A percentile compares a stretch with the other conserved stretches of the same genome.
phyloP scores from a whole-genome alignment of 768 basidiomycete genomes.

The Trametes coccinea region DNA sequence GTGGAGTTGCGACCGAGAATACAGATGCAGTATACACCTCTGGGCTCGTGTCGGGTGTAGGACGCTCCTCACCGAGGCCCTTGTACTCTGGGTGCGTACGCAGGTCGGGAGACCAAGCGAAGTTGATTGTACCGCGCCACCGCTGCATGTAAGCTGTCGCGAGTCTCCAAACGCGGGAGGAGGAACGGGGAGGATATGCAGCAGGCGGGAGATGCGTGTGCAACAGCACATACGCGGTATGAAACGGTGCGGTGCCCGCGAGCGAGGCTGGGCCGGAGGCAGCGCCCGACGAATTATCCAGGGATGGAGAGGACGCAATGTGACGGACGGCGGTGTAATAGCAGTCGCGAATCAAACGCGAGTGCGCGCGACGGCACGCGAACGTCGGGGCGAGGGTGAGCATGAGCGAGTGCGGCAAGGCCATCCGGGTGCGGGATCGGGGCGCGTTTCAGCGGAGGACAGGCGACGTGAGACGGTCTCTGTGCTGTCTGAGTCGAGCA shows the following conservation, averaged over 20 bases:
- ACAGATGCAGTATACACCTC: constrained; percentile 46
- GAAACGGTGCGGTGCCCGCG: constrained; percentile 53
- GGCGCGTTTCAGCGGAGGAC: neutral
- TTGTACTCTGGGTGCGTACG: constrained; percentile 21
- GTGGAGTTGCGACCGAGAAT: constrained; percentile 44
- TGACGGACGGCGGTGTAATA: neutral
- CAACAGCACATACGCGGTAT: constrained; percentile 57
- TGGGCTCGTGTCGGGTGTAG: constrained; percentile 14
- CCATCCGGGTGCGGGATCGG: neutral
- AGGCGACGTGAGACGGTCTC: neutral
- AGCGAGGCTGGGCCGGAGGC: constrained; percentile 23
- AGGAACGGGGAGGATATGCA: constrained; percentile 48
- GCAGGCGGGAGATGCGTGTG: constrained; percentile 51
- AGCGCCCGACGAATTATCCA: neutral
- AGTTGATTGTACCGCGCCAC: constrained; percentile 62
- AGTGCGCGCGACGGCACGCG: constrained; percentile 3
- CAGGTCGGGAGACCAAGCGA: constrained; percentile 49
- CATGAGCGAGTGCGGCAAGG: constrained; percentile 11
- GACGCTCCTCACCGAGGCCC: constrained; percentile 20
- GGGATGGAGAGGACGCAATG: neutral
- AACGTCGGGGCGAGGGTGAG: constrained; percentile 14
- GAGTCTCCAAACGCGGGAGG: constrained; percentile 39
- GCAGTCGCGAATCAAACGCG: constrained; percentile 11
- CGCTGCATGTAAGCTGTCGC: constrained; percentile 20
- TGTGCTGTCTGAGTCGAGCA: neutral